Evolutionary conservation across 306 rosid species (phyloP), one percentile per base, ranked within the genome.

Genomic region (Cajanus cajan): DNA sequence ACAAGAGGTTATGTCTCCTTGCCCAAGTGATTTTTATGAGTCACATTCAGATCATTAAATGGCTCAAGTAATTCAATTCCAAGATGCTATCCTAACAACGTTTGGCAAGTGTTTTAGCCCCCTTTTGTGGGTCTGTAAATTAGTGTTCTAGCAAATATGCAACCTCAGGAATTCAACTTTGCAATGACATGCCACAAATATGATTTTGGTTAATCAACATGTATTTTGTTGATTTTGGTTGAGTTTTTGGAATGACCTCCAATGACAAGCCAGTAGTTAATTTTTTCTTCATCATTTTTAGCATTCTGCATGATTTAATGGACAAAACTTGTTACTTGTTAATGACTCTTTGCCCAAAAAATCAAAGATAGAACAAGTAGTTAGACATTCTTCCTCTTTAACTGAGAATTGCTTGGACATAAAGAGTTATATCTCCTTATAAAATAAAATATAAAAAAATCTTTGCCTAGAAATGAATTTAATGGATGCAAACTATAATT

Each of bases 1-100:
- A 82, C 97, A 86, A 77, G 97, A 95, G 84, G 89, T 90, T 13
- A 86, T 89, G 94, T 90, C 99, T 59, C 98, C 99, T 10, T 93
- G 90, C 76, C 94, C 97, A 5, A 95, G 93, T 24, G 97, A 95
- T 4, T 89, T 86, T 76, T 91, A 91, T 55, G 98, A 91, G 84
- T 93, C 99, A 11, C 94, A 95, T 10, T 95, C 99, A 0, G 99
- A 95, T 87, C 80, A 84, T 3, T 88, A 80, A 36, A 73, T 80
- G 11, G 12, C 58, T 40, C 16, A 7, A 55, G 19, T 28, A 28
- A n/a, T n/a, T n/a, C 66, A 40, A 13, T 12, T 39, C 37, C 14
- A 61, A 61, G 5, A 34, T 40, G 6, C 47, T n/a, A 37, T 11
- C 22, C 40, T 45, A 19, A 44, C 66, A 65, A 57, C 41, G 44